phyloP scores from a whole-genome alignment of 129 eudicot species.

The Flaveria sonorensis region DNA sequence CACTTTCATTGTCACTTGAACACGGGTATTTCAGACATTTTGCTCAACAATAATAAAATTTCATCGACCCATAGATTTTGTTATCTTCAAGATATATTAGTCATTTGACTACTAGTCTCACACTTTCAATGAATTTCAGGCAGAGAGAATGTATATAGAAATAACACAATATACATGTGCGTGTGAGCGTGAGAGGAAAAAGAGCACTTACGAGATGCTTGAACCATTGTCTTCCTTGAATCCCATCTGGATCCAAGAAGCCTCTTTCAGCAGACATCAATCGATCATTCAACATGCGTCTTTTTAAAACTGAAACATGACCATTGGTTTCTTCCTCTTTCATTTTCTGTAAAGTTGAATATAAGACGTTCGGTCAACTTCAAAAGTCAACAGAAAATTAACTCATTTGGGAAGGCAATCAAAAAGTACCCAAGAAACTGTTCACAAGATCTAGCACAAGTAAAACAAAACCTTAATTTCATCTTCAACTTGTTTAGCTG shows the following conservation, averaged over 20 bases:
- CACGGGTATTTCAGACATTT: constrained; percentile 11
- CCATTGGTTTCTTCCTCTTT: constrained; percentile 42
- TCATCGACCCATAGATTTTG: background rate
- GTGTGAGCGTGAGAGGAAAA: background rate
- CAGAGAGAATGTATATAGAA: background rate
- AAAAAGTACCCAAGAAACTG: background rate
- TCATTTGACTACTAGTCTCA: background rate
- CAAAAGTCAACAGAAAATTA: background rate
- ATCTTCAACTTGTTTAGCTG: constrained; percentile 61
- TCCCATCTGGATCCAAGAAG: constrained; percentile 78
- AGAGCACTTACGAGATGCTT: constrained; percentile 76
- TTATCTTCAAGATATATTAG: background rate
- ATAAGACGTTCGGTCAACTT: background rate
- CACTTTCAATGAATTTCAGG: background rate
- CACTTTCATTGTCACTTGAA: background rate
- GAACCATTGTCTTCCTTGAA: constrained; percentile 72
- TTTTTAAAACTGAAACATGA: constrained; percentile 40
- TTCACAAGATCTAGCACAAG: background rate
- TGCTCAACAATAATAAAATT: background rate
- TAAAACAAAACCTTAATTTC: constrained; percentile 61
- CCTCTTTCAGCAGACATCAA: constrained; percentile 91
- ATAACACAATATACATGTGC: background rate
- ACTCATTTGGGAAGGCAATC: background rate
- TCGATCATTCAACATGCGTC: constrained; percentile 71
- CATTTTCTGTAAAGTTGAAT: constrained; percentile 51